Evolutionary conservation across 2,329 filamentous ascomycete genomes (phyloP).

Genomic region (Bimuria novae-zelandiae): DNA sequence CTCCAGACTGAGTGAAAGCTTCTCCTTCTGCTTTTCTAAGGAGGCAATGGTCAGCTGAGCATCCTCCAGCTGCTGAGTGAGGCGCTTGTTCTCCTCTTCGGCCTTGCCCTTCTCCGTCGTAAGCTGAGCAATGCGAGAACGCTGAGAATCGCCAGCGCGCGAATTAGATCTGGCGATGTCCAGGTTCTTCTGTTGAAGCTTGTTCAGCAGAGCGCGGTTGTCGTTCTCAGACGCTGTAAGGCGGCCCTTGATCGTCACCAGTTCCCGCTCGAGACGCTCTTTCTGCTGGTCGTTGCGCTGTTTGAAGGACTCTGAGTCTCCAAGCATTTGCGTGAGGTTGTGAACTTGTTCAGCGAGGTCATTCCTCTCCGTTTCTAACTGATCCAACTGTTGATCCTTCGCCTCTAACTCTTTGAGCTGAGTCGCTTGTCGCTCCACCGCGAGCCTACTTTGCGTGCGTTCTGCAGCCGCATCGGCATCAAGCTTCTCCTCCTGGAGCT

Average conservation of each 20-base stretch:
- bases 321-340: slow-evolving; percentile 82
- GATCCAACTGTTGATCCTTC: slow-evolving; percentile 74
- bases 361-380: slow-evolving; percentile 78
- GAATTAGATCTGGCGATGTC: slow-evolving; percentile 92
- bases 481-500: slow-evolving; percentile 82
- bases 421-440: slow-evolving; percentile 77
- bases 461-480: slow-evolving; percentile 82
- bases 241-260: slow-evolving; percentile 87
- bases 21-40: slow-evolving; percentile 92
- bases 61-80: slow-evolving; percentile 84
- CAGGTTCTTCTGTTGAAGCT: slow-evolving; percentile 94
- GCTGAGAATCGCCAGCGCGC: slow-evolving; percentile 80
- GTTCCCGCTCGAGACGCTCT: slow-evolving; percentile 86
- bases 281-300: slow-evolving; percentile 92
- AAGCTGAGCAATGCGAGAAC: slow-evolving; percentile 73
- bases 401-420: slow-evolving; percentile 80
- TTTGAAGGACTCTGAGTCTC: slow-evolving; percentile 86
- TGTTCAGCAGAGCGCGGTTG: slow-evolving; percentile 92
- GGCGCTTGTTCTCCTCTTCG: slow-evolving; percentile 80
- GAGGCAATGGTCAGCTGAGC: slow-evolving; percentile 80
- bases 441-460: slow-evolving; percentile 74
- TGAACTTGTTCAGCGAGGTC: slow-evolving; percentile 81
- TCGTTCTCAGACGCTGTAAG: slow-evolving; percentile 93
- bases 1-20: slow-evolving; percentile 83
- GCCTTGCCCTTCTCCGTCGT: slow-evolving; percentile 81